Conservation (phyloP, 2,329 filamentous ascomycete genomes). For the Cephalotrichum gorgonifer region DNA sequence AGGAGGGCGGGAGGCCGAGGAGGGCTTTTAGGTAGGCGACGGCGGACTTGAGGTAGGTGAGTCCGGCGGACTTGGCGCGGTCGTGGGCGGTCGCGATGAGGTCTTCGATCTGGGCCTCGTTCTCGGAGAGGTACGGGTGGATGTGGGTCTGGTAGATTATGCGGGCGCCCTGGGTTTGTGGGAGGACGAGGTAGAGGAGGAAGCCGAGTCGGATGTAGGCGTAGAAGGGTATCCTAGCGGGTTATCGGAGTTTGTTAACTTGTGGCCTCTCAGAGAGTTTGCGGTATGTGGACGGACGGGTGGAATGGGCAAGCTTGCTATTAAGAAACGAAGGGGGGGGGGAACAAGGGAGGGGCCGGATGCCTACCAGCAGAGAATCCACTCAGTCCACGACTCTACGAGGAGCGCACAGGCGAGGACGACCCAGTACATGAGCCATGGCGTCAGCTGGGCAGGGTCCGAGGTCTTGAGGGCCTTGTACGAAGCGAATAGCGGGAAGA, state of each 20-base stretch:
- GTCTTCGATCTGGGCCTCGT: conserved; percentile 82
- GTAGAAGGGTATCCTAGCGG: conserved; percentile 85
- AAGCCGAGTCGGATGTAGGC: conserved; percentile 79
- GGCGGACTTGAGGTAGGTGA: conserved; percentile 62
- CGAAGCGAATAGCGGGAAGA: conserved; percentile 92
- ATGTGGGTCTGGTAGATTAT: conserved; percentile 76
- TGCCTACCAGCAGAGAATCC: conserved; percentile 67
- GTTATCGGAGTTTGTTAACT: background rate
- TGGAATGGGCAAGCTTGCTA: background rate
- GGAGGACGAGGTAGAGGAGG: conserved; percentile 91
- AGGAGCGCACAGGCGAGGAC: conserved; percentile 74
- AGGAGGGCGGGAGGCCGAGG: conserved; percentile 68
- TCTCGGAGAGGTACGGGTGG: conserved; percentile 77
- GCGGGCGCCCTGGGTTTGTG: conserved; percentile 88
- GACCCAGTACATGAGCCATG: conserved; percentile 99
- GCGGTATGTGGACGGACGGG: background rate
- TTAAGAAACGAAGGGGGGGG: background rate
- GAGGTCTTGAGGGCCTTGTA: conserved; percentile 95
- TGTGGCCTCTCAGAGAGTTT: no score
- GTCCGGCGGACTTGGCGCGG: conserved; percentile 63
- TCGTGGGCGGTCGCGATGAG: conserved; percentile 78
- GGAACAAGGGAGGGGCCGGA: background rate
- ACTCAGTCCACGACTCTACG: conserved; percentile 78
- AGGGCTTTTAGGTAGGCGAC: conserved; percentile 66
- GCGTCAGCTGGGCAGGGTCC: conserved; percentile 78